Conservation (phyloP, 176 grass and related monocot species). For the Eragrostis curvula region DNA sequence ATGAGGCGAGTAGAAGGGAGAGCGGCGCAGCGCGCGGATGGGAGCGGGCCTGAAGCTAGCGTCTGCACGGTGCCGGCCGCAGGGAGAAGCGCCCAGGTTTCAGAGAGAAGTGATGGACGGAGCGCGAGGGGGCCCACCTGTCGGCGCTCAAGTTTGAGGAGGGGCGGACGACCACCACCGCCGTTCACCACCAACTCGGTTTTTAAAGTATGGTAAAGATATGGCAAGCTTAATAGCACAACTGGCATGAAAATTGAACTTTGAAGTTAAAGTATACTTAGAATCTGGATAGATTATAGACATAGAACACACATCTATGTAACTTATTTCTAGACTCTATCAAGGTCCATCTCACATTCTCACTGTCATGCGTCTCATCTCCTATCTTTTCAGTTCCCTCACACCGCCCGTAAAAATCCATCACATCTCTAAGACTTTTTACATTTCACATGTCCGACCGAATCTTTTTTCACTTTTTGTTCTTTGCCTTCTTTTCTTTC, state of each 20-base stretch:
- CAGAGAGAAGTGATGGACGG: too few species aligned
- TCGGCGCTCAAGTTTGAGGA: too few species aligned
- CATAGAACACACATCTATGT: not conserved
- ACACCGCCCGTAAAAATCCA: not conserved
- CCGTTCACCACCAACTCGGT: too few species aligned
- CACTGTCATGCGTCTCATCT: not conserved
- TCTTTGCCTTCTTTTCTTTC: not conserved
- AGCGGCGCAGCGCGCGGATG: too few species aligned
- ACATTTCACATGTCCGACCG: slow-evolving; percentile 16
- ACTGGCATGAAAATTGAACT: not conserved
- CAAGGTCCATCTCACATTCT: not conserved
- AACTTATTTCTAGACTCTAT: not conserved
- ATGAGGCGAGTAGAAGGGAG: too few species aligned
- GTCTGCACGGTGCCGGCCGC: too few species aligned
- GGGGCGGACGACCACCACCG: too few species aligned
- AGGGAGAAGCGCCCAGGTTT: too few species aligned
- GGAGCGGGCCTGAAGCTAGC: too few species aligned
- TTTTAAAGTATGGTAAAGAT: too few species aligned
- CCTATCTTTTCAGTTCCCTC: slow-evolving; percentile 14
- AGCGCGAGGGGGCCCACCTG: too few species aligned
- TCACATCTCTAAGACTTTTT: slow-evolving; percentile 1
- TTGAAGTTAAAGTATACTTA: not conserved
- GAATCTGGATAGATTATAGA: not conserved
- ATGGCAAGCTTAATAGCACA: not conserved
- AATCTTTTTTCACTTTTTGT: slow-evolving; percentile 29